Conservation (phyloP, 2,329 filamentous ascomycete species). For the Botrytis aclada region DNA sequence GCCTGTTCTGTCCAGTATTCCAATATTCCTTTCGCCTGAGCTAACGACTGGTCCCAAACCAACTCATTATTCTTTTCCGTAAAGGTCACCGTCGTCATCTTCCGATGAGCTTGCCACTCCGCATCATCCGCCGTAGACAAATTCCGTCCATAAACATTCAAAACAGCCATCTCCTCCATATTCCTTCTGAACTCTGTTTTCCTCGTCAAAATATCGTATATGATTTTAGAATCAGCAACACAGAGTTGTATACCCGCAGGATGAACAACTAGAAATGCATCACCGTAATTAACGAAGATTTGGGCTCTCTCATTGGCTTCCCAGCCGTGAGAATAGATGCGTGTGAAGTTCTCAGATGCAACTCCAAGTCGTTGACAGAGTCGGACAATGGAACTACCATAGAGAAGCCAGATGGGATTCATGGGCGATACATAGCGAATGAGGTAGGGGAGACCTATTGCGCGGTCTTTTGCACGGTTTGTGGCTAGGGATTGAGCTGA, state of each 20-base stretch:
- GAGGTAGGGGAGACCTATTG: not conserved
- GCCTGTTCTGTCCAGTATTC: not conserved
- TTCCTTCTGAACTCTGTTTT: not conserved
- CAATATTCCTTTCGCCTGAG: conserved; percentile 1
- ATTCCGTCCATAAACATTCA: conserved; percentile 8
- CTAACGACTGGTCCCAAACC: not conserved
- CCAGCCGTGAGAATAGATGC: conserved; percentile 10
- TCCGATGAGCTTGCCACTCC: conserved; percentile 1
- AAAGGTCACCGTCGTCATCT: conserved; percentile 11
- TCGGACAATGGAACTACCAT: conserved; percentile 8
- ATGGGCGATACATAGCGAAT: not conserved
- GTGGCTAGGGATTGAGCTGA: not conserved
- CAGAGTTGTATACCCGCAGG: not conserved
- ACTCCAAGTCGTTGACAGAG: not conserved
- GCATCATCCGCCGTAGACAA: not conserved
- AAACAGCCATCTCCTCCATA: conserved; percentile 14
- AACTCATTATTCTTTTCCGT: conserved; percentile 3
- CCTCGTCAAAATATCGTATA: not conserved
- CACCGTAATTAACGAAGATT: not conserved
- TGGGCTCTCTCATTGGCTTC: conserved; percentile 7
- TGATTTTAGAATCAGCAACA: not conserved
- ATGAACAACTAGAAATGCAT: conserved; percentile 4
- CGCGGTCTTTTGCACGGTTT: not conserved
- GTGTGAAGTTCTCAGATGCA: not conserved
- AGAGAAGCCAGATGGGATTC: conserved; percentile 8